These are phyloP conservation scores for Kodamaea arcana DNA, from an alignment of 1,139 yeast genomes.

Conservation along the genomic window DNA sequence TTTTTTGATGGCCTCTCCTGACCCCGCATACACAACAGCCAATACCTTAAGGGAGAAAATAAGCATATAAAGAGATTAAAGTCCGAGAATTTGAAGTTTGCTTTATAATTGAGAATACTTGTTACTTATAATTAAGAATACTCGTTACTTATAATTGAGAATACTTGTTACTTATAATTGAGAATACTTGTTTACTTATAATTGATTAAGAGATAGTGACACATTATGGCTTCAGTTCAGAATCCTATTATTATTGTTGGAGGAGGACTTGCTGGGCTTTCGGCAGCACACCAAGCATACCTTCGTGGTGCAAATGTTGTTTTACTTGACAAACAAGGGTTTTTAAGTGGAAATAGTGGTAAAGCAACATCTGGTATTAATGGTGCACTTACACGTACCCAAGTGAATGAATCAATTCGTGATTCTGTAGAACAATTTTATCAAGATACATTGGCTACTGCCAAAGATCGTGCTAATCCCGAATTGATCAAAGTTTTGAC, in stretches of 20 bases:
- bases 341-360: conserved; percentile 73
- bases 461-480: conserved; percentile 58
- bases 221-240: conserved; percentile 4
- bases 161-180: too few relatives aligned
- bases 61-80: conserved; percentile 1
- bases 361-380: conserved; percentile 83
- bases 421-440: conserved; percentile 61
- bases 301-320: conserved; percentile 54
- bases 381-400: conserved; percentile 67
- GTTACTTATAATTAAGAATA: too few relatives aligned
- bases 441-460: conserved; percentile 63
- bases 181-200: too few relatives aligned
- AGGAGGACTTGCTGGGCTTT: conserved; percentile 75
- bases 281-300: conserved; percentile 69
- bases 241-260: conserved; percentile 65
- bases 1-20: not conserved
- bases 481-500: conserved; percentile 49
- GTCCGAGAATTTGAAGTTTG: not conserved
- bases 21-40: conserved; percentile 1
- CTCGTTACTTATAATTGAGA: too few relatives aligned
- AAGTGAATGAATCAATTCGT: conserved; percentile 41
- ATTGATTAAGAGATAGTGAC: too few relatives aligned
- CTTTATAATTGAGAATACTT: too few relatives aligned
- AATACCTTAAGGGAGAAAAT: not conserved
- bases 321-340: conserved; percentile 58